Conservation (phyloP, 169 alveolate species). For the Plasmodium cynomolgi region DNA sequence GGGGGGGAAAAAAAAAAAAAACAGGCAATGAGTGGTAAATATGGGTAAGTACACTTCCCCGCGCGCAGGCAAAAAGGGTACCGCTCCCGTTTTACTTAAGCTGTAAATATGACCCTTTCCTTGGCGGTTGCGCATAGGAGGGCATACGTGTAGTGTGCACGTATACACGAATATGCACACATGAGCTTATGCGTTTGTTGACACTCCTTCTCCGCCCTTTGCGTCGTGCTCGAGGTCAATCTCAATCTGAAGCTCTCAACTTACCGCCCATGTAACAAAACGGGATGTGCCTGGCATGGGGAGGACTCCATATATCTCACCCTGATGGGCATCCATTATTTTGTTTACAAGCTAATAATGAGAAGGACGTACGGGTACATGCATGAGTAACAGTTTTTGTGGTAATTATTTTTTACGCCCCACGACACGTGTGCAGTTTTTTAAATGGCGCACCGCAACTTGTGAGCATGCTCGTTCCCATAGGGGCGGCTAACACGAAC, state of each 20-base stretch:
- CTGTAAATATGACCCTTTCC: background rate
- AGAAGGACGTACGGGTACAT: background rate
- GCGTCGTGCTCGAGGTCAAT: background rate
- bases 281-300: conserved; percentile 20
- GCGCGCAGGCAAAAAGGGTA: background rate
- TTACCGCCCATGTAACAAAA: conserved; percentile 55
- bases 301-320: conserved; percentile 11
- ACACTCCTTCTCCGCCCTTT: background rate
- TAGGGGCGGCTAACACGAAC: background rate
- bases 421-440: background rate
- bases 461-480: background rate
- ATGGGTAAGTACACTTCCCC: background rate
- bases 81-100: background rate
- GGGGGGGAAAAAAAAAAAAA: background rate
- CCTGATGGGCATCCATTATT: conserved; percentile 28
- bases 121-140: background rate
- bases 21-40: background rate
- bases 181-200: background rate
- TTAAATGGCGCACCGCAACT: background rate
- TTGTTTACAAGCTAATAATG: conserved; percentile 9
- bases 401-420: background rate
- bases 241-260: background rate
- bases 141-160: background rate
- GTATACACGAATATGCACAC: background rate
- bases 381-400: background rate